Conservation (phyloP, 441 rosid genomes). For the Erodium trifolium region DNA sequence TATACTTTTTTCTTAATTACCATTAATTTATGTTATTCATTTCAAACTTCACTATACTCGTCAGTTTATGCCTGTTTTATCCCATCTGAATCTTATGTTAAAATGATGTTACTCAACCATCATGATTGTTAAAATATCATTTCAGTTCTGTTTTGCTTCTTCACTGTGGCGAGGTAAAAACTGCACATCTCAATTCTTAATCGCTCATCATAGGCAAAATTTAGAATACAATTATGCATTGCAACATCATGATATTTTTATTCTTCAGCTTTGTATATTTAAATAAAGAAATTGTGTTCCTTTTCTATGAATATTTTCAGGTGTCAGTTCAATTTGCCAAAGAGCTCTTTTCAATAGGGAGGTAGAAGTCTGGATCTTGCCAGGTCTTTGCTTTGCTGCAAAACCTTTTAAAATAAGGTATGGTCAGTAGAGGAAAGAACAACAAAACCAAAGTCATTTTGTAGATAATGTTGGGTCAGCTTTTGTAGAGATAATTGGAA, state of each 20-base stretch:
- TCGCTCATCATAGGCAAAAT: too few species aligned
- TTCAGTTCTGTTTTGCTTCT: too few species aligned
- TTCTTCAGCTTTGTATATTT: background rate
- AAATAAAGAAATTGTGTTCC: background rate
- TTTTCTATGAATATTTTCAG: conserved; percentile 27
- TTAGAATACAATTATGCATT: background rate
- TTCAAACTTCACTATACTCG: background rate
- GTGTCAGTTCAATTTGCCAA: conserved; percentile 71
- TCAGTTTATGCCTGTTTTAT: background rate
- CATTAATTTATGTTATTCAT: background rate
- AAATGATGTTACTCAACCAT: too few species aligned
- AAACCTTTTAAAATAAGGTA: background rate
- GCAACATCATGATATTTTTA: background rate
- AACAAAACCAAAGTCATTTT: too few species aligned
- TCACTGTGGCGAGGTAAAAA: too few species aligned
- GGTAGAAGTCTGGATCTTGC: conserved; percentile 64
- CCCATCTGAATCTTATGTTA: too few species aligned
- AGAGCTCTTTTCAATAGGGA: conserved; percentile 55
- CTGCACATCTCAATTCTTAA: too few species aligned
- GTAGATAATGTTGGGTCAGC: too few species aligned
- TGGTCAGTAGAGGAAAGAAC: background rate
- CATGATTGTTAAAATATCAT: too few species aligned
- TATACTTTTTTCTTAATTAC: conserved; percentile 17
- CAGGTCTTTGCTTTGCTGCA: background rate
- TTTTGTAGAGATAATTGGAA: too few species aligned